Conservation (phyloP, 345 rosid genomes). For the Melaleuca alternifolia region DNA sequence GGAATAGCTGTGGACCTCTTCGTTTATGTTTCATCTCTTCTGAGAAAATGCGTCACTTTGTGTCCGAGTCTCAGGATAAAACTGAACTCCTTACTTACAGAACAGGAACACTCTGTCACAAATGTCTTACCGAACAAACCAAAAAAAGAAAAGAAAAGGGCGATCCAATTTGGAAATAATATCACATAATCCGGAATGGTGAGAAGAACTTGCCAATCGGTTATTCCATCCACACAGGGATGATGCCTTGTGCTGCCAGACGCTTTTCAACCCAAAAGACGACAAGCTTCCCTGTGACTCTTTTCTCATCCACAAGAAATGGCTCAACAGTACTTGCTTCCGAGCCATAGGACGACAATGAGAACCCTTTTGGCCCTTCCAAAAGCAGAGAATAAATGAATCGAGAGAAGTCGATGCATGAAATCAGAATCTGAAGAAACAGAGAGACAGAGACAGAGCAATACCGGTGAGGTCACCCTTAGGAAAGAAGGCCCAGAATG, state of each 20-base stretch:
- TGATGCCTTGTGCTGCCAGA: conserved; percentile 89
- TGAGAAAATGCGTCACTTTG: neutral
- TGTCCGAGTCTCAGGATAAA: neutral
- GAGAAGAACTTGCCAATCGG: neutral
- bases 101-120: neutral
- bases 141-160: neutral
- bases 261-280: conserved; percentile 96
- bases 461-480: conserved; percentile 58
- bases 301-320: conserved; percentile 86
- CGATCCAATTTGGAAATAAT: neutral
- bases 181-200: conserved; percentile 2
- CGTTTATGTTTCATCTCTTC: neutral
- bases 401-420: neutral
- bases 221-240: conserved; percentile 71
- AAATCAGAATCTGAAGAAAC: neutral
- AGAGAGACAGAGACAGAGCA: neutral
- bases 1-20: neutral
- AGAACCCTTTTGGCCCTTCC: conserved; percentile 78
- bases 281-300: conserved; percentile 59
- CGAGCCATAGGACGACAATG: conserved; percentile 64
- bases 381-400: neutral
- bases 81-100: neutral
- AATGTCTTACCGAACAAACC: neutral
- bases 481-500: conserved; percentile 95
- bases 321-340: conserved; percentile 88